phyloP scores from a whole-genome alignment of 1,284 basidiomycete genomes.

The Papiliotrema laurentii region DNA sequence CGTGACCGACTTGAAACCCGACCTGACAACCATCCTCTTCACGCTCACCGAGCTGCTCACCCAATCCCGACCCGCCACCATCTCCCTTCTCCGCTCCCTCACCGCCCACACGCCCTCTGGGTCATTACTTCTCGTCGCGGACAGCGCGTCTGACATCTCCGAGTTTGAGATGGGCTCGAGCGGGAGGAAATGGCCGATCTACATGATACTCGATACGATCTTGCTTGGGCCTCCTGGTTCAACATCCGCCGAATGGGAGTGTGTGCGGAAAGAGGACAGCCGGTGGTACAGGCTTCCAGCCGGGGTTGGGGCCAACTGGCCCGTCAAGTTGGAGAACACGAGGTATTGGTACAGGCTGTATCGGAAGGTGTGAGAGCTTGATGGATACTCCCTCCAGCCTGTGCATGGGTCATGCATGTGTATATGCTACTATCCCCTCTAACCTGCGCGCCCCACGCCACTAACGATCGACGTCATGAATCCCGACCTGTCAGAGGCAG shows the following conservation, averaged over 20 bases:
- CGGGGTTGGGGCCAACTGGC: slow-evolving; percentile 38
- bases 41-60: slow-evolving; percentile 49
- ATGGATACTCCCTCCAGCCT: too few relatives aligned
- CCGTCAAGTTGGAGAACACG: slow-evolving; percentile 48
- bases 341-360: slow-evolving; percentile 49
- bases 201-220: slow-evolving; percentile 38
- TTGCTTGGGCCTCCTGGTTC: slow-evolving; percentile 9
- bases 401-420: too few relatives aligned
- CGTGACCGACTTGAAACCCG: background rate
- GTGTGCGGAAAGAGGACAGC: slow-evolving; percentile 37
- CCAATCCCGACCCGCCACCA: slow-evolving; percentile 43
- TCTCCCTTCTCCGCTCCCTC: slow-evolving; percentile 42
- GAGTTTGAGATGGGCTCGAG: slow-evolving; percentile 32
- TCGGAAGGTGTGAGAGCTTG: too few relatives aligned
- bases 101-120: slow-evolving; percentile 40
- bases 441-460: too few relatives aligned
- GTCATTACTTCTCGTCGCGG: slow-evolving; percentile 46
- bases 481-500: too few relatives aligned
- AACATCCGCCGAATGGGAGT: slow-evolving; percentile 27
- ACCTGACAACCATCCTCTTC: slow-evolving; percentile 47
- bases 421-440: too few relatives aligned
- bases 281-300: slow-evolving; percentile 46
- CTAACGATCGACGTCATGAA: too few relatives aligned
- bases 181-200: slow-evolving; percentile 41
- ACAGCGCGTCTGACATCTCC: slow-evolving; percentile 46